Evolutionary conservation across 164 flowering plant genomes (phyloP).

Genomic region (Nelumbo lutea): DNA sequence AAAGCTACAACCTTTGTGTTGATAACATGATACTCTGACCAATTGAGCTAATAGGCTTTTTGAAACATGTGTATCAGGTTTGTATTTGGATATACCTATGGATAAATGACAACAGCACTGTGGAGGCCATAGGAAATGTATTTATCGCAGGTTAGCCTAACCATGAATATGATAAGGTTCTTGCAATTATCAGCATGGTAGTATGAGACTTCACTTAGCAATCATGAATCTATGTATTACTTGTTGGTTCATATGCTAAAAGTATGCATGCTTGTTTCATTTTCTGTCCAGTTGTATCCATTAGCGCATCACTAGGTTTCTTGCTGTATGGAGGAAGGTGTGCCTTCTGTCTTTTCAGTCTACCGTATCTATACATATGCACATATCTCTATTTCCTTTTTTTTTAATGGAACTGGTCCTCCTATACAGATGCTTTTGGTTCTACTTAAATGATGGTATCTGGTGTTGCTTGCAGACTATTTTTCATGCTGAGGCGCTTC

Average conservation of each 20-base stretch:
- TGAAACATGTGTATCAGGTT: constrained; percentile 61
- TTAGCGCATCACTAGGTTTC: constrained; percentile 78
- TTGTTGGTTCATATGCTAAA: background rate
- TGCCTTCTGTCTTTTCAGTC: constrained; percentile 11
- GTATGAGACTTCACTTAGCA: background rate
- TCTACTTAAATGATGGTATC: background rate
- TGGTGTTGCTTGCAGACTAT: constrained; percentile 44
- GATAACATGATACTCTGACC: too few species aligned
- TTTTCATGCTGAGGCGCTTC: constrained; percentile 86
- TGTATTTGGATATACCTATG: constrained; percentile 85
- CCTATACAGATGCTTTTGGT: background rate
- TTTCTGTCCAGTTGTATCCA: constrained; percentile 61
- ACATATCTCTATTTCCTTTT: background rate
- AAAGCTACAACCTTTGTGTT: too few species aligned
- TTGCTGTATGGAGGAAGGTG: constrained; percentile 92
- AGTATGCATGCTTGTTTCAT: constrained; percentile 1
- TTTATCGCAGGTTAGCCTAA: constrained; percentile 72
- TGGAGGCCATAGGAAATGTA: constrained; percentile 66
- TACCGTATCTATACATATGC: background rate
- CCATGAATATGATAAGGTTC: background rate
- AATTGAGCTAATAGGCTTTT: too few species aligned
- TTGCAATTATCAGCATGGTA: background rate
- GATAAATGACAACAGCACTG: constrained; percentile 65
- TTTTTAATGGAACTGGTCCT: background rate
- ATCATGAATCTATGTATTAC: background rate